Evolutionary conservation across 2,329 filamentous ascomycete species (phyloP).

Genomic region (Aspergillus fructus): DNA sequence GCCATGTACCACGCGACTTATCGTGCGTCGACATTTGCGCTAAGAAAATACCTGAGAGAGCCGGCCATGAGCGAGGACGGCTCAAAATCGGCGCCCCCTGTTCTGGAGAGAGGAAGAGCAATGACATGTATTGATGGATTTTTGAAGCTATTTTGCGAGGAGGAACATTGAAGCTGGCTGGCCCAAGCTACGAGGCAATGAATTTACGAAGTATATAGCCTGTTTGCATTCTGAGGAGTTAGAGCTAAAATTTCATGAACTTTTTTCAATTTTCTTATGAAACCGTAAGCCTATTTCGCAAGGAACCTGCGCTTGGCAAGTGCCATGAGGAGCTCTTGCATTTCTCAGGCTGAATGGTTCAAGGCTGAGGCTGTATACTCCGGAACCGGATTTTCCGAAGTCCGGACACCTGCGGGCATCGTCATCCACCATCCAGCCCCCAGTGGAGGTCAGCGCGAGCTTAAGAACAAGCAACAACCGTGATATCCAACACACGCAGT

Average conservation of each 20-base stretch:
- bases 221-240: slow-evolving; percentile 1
- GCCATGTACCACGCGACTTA: slow-evolving; percentile 47
- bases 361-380: slow-evolving; percentile 1
- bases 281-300: not conserved
- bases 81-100: slow-evolving; percentile 15
- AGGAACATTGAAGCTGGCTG: slow-evolving; percentile 29
- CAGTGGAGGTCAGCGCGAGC: not conserved
- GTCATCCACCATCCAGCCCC: slow-evolving; percentile 20
- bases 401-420: slow-evolving; percentile 19
- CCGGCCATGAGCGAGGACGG: not conserved
- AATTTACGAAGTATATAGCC: slow-evolving; percentile 22
- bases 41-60: slow-evolving; percentile 40
- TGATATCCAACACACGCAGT: not conserved
- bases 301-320: not conserved
- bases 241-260: not conserved
- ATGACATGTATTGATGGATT: slow-evolving; percentile 44
- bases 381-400: slow-evolving; percentile 20
- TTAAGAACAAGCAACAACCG: not conserved
- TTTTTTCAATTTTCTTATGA: not conserved
- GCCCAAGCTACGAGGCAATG: slow-evolving; percentile 21
- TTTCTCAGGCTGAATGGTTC: not conserved
- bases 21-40: slow-evolving; percentile 42
- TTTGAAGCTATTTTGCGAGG: slow-evolving; percentile 43
- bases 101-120: slow-evolving; percentile 39
- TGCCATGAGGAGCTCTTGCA: not conserved